Evolutionary conservation across 2,329 filamentous ascomycete species (phyloP).

Genomic region (Laburnicola sp.): DNA sequence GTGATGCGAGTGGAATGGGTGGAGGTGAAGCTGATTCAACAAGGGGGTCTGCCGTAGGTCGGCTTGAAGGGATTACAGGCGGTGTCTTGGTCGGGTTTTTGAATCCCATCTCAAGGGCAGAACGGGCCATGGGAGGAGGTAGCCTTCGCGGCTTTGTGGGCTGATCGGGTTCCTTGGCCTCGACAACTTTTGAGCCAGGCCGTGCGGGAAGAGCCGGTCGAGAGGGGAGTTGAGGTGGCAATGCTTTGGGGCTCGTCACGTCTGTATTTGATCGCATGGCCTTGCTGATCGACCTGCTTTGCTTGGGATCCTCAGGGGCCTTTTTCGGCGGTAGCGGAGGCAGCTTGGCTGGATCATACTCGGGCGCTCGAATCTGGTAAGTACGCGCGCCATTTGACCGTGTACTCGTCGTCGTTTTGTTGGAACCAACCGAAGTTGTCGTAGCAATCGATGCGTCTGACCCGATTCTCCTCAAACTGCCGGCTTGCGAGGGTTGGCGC

Average conservation of each 20-base stretch:
- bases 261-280: conserved; percentile 42
- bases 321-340: conserved; percentile 59
- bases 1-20: conserved; percentile 58
- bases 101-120: conserved; percentile 53
- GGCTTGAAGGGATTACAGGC: conserved; percentile 33
- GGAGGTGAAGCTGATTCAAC: conserved; percentile 43
- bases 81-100: conserved; percentile 45
- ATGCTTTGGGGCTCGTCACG: conserved; percentile 26
- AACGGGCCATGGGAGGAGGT: conserved; percentile 43
- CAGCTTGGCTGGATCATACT: conserved; percentile 58
- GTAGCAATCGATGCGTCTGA: conserved; percentile 57
- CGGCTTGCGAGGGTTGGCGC: conserved; percentile 48
- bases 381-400: conserved; percentile 23
- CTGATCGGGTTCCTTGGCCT: conserved; percentile 16
- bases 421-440: conserved; percentile 54
- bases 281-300: conserved; percentile 41
- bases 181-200: conserved; percentile 13
- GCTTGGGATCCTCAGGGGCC: conserved; percentile 47
- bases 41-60: conserved; percentile 18
- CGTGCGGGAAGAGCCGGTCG: conserved; percentile 32
- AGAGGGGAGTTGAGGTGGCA: conserved; percentile 34
- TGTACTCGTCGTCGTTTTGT: conserved; percentile 46
- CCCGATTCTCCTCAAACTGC: conserved; percentile 33
- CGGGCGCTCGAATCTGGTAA: conserved; percentile 56
- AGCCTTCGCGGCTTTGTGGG: conserved; percentile 30